phyloP scores from a whole-genome alignment of 768 basidiomycete species.

The Russula olivacea region DNA sequence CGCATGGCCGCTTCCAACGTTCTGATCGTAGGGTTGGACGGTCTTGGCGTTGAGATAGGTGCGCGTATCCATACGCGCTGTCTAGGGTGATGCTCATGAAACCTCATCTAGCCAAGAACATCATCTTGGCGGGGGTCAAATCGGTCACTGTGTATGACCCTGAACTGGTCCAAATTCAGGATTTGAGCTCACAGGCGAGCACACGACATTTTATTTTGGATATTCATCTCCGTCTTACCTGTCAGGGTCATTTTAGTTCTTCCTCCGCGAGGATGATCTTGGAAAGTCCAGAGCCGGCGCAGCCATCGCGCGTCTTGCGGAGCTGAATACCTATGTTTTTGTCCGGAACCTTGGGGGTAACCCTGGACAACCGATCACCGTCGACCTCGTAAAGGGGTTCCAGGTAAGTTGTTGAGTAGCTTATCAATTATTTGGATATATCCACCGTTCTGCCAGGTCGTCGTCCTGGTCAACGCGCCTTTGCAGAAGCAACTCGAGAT shows the following conservation, averaged over 20 bases:
- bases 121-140: conserved; percentile 93
- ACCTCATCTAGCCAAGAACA: conserved; percentile 72
- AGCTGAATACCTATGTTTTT: conserved; percentile 94
- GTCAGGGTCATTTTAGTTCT: conserved; percentile 58
- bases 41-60: conserved; percentile 96
- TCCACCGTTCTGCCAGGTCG: conserved; percentile 47
- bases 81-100: conserved; percentile 4
- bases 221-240: conserved; percentile 1
- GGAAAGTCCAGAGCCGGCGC: conserved; percentile 85
- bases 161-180: conserved; percentile 77
- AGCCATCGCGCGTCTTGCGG: conserved; percentile 82
- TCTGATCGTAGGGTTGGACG: conserved; percentile 85
- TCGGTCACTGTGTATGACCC: conserved; percentile 95
- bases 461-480: conserved; percentile 79
- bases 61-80: conserved; percentile 16
- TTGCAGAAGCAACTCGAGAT: conserved; percentile 86
- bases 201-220: conserved; percentile 2
- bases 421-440: conserved; percentile 8
- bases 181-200: conserved; percentile 86
- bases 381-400: conserved; percentile 80
- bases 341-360: conserved; percentile 79
- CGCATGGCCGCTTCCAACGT: conserved; percentile 96
- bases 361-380: conserved; percentile 68
- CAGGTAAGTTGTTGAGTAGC: conserved; percentile 48
- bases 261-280: conserved; percentile 80